Percentiles rank a stretch among this genome's conserved stretches.
These are phyloP conservation scores for Cladochytrium replicatum DNA, from an alignment of 192 early-diverging fungal genomes.

Conservation along the genomic window DNA sequence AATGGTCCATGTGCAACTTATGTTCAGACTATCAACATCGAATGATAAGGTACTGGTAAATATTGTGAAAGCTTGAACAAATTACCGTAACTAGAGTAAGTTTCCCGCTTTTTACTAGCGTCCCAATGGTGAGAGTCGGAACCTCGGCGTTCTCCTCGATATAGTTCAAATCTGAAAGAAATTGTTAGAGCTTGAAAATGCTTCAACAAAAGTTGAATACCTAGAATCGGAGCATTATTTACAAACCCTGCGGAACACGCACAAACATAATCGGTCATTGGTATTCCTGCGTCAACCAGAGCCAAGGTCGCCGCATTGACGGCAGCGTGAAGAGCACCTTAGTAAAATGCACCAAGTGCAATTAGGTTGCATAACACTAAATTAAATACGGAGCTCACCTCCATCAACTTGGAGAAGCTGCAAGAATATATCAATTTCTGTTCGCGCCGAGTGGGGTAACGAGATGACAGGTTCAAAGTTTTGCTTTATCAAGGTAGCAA, in stretches of 20 bases:
- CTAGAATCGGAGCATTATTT: constrained; percentile 62
- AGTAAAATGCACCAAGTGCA: too few relatives aligned
- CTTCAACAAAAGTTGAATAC: constrained; percentile 22
- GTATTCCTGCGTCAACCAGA: constrained; percentile 75
- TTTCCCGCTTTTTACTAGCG: constrained; percentile 73
- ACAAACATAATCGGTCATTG: constrained; percentile 69
- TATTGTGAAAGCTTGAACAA: not conserved
- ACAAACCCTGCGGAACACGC: constrained; percentile 69
- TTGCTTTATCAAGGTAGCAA: constrained; percentile 72
- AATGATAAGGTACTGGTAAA: not conserved
- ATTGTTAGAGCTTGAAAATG: too few relatives aligned
- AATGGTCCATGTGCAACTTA: constrained; percentile 70
- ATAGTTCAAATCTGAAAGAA: constrained; percentile 65
- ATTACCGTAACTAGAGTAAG: constrained; percentile 69
- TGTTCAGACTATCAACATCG: constrained; percentile 56
- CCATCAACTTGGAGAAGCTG: constrained; percentile 93
- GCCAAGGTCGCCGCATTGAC: constrained; percentile 50
- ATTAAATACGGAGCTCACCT: constrained; percentile 28
- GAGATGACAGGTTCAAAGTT: constrained; percentile 88
- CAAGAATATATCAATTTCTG: constrained; percentile 86
- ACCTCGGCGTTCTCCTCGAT: constrained; percentile 80
- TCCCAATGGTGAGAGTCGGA: constrained; percentile 80
- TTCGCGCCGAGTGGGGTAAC: constrained; percentile 62
- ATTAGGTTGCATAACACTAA: constrained; percentile 1
- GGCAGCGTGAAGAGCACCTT: constrained; percentile 50